These are phyloP conservation scores for Sarcodon sp. DNA, from an alignment of 768 basidiomycete genomes.

Conservation along the genomic window DNA sequence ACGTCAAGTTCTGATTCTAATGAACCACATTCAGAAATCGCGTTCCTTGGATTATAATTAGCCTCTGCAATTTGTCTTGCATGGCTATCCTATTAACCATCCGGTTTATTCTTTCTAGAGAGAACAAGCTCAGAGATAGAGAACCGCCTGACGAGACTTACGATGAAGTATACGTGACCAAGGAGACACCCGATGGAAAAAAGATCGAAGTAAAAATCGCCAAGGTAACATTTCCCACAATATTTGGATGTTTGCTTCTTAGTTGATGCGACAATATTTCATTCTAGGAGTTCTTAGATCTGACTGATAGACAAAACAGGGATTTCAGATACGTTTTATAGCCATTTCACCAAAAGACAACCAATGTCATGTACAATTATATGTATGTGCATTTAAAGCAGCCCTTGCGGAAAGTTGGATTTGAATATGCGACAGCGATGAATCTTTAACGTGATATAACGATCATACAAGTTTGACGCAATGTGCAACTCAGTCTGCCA, in stretches of 20 bases:
- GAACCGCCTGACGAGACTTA: conserved; percentile 39
- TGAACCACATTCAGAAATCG: conserved; percentile 34
- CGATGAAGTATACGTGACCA: conserved; percentile 52
- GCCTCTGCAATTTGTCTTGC: conserved; percentile 44
- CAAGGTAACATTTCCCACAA: conserved; percentile 30
- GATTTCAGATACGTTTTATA: conserved; percentile 63
- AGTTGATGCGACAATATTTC: neutral
- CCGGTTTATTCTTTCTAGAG: conserved; percentile 36
- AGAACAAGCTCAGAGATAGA: conserved; percentile 53
- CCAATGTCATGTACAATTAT: too few relatives aligned
- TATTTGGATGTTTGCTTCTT: too few relatives aligned
- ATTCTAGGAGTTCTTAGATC: conserved; percentile 51
- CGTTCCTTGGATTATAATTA: conserved; percentile 69
- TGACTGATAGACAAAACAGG: conserved; percentile 60
- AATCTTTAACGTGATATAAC: too few relatives aligned
- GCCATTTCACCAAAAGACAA: too few relatives aligned
- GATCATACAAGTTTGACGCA: too few relatives aligned
- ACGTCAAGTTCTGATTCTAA: too few relatives aligned
- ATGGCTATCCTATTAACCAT: conserved; percentile 36
- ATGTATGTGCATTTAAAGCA: too few relatives aligned
- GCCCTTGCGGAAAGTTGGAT: too few relatives aligned
- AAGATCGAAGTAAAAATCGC: conserved; percentile 42
- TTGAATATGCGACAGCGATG: too few relatives aligned
- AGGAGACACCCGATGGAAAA: conserved; percentile 34
- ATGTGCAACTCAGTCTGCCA: too few relatives aligned